Conservation (phyloP, 768 basidiomycete genomes). For the Calocera viscosa region DNA sequence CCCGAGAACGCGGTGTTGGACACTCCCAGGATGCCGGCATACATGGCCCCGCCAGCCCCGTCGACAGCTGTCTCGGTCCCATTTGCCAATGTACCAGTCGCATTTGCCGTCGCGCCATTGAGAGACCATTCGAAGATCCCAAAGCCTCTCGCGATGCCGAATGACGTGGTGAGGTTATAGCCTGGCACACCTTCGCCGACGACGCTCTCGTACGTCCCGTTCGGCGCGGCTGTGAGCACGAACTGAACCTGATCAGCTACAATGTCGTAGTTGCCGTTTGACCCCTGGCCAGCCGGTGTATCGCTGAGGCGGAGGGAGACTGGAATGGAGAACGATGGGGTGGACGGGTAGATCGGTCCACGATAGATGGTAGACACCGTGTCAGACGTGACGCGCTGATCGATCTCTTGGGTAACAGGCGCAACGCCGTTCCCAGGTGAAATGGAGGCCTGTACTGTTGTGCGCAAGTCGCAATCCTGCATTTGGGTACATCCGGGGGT, state of each 20-base stretch:
- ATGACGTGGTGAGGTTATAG: neutral
- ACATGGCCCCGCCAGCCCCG: slow-evolving; percentile 45
- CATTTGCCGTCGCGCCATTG: slow-evolving; percentile 37
- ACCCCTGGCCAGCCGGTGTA: slow-evolving; percentile 48
- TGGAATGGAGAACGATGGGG: slow-evolving; percentile 56
- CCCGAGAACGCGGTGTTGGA: slow-evolving; percentile 24
- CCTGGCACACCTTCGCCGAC: neutral
- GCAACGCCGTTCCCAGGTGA: slow-evolving; percentile 58
- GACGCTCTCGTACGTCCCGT: slow-evolving; percentile 12
- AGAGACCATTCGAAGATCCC: slow-evolving; percentile 87
- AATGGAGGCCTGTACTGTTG: slow-evolving; percentile 68
- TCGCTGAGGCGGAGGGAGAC: slow-evolving; percentile 63
- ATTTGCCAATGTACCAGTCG: slow-evolving; percentile 51
- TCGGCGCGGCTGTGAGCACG: slow-evolving; percentile 41
- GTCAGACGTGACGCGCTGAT: slow-evolving; percentile 60
- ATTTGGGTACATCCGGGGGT: slow-evolving; percentile 77
- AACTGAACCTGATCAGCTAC: slow-evolving; percentile 82
- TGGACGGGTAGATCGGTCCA: slow-evolving; percentile 69
- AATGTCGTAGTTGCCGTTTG: slow-evolving; percentile 58
- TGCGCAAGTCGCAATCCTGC: slow-evolving; percentile 68
- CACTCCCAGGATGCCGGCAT: slow-evolving; percentile 45
- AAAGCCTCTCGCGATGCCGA: slow-evolving; percentile 40
- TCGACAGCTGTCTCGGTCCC: slow-evolving; percentile 58
- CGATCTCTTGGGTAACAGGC: slow-evolving; percentile 56
- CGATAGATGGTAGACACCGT: slow-evolving; percentile 53